Base-by-base conservation (phyloP, 345 rosid species). In the Brassica rapa region DNA sequence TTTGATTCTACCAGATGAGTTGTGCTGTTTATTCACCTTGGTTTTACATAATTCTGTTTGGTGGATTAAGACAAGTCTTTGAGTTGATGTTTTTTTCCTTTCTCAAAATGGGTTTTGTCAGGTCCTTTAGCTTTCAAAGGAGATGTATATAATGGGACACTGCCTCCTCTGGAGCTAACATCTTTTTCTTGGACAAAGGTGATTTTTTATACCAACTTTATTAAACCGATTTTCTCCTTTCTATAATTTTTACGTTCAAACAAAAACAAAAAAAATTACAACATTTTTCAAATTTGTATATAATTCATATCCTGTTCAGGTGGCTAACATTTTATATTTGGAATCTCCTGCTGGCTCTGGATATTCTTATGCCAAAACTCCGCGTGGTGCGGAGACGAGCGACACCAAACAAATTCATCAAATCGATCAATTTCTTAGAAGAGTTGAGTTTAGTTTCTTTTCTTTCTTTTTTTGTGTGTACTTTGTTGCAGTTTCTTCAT, bases 301-400 rank as follows among this genome's bases (percentile, higher is more conserved):
- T 65, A 33, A 24, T 65, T 57, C 46, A 16, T 16, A 21, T 70
- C 8, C 49, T 71, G 49, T 74, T 73, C 76, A 87, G 93, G 87
- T 83, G 25, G 84, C 94, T 16, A 91, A 84, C 86, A 83, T 93
- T 71, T 82, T 88, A 75, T 88, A 91, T 77, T 56, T 91, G 27
- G 98, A 91, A 77, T 82, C 87, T 46, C 98, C 98, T 8, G 89
- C 85, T 9, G 93, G 93, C 15, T 86, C 94, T 33, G 98, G 97
- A 25, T 93, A 80, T 82, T 93, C 98, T 23, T 93, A 85, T 43
- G 84, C 93, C 2, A 82, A 46, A 79, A 85, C 77, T 72, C 23
- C 1, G 8, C 29, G 14, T 27, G 91, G 90, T 46, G 76, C 62
- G 16, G 65, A 55, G 53, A 6, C 86, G 3, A 80, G 93, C 30